These are phyloP conservation scores for Dillenia suffruticosa DNA, from an alignment of 164 flowering plant genomes.

Conservation along the genomic window DNA sequence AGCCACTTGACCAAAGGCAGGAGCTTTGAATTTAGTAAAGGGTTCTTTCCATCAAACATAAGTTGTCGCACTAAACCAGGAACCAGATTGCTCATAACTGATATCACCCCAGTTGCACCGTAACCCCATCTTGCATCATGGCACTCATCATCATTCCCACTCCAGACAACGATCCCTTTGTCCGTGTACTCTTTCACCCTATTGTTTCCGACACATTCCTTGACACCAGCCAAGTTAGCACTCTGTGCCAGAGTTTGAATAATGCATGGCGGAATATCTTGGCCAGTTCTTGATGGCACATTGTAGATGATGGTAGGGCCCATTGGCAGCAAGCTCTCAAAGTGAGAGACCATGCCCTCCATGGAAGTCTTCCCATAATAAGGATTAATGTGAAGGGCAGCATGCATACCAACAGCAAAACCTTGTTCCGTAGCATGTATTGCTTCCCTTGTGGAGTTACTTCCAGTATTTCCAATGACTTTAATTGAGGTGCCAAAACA, in stretches of 20 bases:
- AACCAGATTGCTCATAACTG: slow-evolving; percentile 74
- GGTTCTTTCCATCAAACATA: slow-evolving; percentile 61
- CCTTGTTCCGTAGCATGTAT: slow-evolving; percentile 92
- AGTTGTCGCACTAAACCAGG: slow-evolving; percentile 70
- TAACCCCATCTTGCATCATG: slow-evolving; percentile 83
- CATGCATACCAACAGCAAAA: slow-evolving; percentile 96
- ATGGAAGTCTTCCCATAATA: slow-evolving; percentile 89
- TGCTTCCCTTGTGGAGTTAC: slow-evolving; percentile 92
- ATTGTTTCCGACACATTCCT: slow-evolving; percentile 80
- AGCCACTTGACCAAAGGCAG: slow-evolving; percentile 77
- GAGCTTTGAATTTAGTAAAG: slow-evolving; percentile 47
- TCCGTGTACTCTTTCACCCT: slow-evolving; percentile 58
- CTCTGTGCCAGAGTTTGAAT: slow-evolving; percentile 42
- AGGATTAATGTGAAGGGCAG: slow-evolving; percentile 91
- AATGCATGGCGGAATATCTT: slow-evolving; percentile 76
- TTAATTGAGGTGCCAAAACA: slow-evolving; percentile 81
- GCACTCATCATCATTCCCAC: slow-evolving; percentile 84
- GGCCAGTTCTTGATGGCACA: slow-evolving; percentile 83
- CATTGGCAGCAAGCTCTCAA: slow-evolving; percentile 65
- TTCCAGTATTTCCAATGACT: slow-evolving; percentile 93
- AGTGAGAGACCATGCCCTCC: slow-evolving; percentile 71
- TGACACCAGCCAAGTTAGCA: slow-evolving; percentile 73
- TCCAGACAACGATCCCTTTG: slow-evolving; percentile 64
- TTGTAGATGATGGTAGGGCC: slow-evolving; percentile 88
- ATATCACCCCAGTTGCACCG: slow-evolving; percentile 79